Percentiles rank a stretch among this genome's conserved stretches.
phyloP scores from a whole-genome alignment of 106 monocot genomes.

The Hemerocallis citrina region DNA sequence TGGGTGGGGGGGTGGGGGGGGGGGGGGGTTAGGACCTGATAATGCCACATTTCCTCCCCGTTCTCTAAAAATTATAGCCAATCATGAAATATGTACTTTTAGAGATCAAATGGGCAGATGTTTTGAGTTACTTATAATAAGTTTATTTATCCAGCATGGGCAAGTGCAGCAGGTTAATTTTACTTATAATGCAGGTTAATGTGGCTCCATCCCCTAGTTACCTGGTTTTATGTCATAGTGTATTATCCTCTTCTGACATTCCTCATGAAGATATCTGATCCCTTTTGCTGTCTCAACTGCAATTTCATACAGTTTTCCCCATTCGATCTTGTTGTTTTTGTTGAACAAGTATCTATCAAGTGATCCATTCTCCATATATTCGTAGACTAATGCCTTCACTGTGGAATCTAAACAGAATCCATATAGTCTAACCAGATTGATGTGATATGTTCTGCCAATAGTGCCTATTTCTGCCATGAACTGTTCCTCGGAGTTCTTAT shows the following conservation, averaged over 20 bases:
- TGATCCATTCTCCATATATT: background rate
- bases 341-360: slow-evolving; percentile 9
- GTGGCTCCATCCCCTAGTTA: no score
- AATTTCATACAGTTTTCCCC: slow-evolving; percentile 7
- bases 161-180: no score
- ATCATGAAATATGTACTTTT: no score
- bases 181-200: no score
- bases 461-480: slow-evolving; percentile 14
- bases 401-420: slow-evolving; percentile 10
- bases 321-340: no score
- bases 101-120: no score
- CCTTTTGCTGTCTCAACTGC: slow-evolving; percentile 13
- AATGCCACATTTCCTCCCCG: no score
- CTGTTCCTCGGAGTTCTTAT: slow-evolving; percentile 6
- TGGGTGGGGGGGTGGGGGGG: no score
- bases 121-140: no score
- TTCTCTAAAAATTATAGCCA: no score
- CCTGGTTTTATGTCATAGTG: slow-evolving; percentile 29
- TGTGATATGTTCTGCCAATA: slow-evolving; percentile 15
- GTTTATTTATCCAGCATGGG: no score
- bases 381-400: slow-evolving; percentile 9
- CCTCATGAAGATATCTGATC: slow-evolving; percentile 15
- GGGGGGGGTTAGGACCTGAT: no score
- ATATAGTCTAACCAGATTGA: slow-evolving; percentile 9
- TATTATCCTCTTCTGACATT: slow-evolving; percentile 10